Evolutionary conservation across 192 early-diverging fungal genomes (phyloP).

Genomic region (Coemansia sp.): DNA sequence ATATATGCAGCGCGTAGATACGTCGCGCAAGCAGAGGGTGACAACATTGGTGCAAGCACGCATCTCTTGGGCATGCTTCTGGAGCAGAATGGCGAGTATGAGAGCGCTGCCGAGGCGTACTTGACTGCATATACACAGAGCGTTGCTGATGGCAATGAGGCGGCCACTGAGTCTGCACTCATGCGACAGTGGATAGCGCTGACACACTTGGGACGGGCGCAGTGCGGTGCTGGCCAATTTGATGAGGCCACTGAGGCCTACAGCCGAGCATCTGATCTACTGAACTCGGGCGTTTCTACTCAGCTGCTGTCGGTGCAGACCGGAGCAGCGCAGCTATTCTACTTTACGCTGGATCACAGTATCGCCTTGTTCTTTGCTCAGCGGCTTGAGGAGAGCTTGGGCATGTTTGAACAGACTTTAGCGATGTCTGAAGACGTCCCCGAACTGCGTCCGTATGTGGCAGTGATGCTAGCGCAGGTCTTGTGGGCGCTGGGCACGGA

Average conservation of each 20-base stretch:
- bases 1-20: slow-evolving; percentile 43
- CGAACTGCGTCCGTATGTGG: slow-evolving; percentile 66
- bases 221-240: slow-evolving; percentile 68
- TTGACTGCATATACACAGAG: slow-evolving; percentile 40
- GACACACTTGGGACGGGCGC: slow-evolving; percentile 70
- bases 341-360: slow-evolving; percentile 64
- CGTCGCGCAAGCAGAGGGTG: slow-evolving; percentile 28
- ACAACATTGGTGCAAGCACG: slow-evolving; percentile 22
- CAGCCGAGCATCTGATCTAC: slow-evolving; percentile 25
- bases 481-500: slow-evolving; percentile 86
- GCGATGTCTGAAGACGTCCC: slow-evolving; percentile 48
- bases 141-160: slow-evolving; percentile 7
- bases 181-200: slow-evolving; percentile 57
- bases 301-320: not conserved
- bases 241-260: slow-evolving; percentile 64
- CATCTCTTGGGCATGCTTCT: slow-evolving; percentile 73
- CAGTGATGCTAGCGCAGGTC: slow-evolving; percentile 81
- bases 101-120: slow-evolving; percentile 70
- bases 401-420: slow-evolving; percentile 75
- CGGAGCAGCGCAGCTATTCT: slow-evolving; percentile 33
- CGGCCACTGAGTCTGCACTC: not conserved
- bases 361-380: slow-evolving; percentile 77
- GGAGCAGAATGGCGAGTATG: slow-evolving; percentile 74
- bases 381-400: slow-evolving; percentile 69
- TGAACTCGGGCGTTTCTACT: not conserved